These are phyloP conservation scores for Viola pubescens DNA, from an alignment of 441 rosid genomes.

Conservation along the genomic window DNA sequence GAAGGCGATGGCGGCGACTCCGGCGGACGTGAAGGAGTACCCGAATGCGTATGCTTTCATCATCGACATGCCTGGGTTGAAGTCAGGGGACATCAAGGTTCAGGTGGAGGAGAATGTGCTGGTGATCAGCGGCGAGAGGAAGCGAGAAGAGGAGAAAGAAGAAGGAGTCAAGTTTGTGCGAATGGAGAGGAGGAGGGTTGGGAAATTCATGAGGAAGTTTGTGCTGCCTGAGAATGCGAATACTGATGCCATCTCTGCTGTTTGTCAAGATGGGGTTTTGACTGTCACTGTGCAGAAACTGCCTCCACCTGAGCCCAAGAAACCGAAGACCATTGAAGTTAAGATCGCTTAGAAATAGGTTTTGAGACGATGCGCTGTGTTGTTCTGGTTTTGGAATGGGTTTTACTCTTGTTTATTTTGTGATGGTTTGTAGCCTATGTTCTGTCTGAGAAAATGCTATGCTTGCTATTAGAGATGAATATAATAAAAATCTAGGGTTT, in stretches of 20 bases:
- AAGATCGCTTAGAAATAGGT: slow-evolving; percentile 42
- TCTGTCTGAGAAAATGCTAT: no score
- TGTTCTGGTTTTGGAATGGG: not conserved
- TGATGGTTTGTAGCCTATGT: no score
- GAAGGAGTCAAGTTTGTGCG: slow-evolving; percentile 51
- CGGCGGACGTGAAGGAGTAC: slow-evolving; percentile 48
- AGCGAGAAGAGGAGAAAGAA: slow-evolving; percentile 54
- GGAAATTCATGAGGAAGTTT: slow-evolving; percentile 82
- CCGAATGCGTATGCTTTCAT: slow-evolving; percentile 41
- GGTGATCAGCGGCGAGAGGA: slow-evolving; percentile 45
- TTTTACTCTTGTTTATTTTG: not conserved
- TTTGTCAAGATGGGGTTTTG: slow-evolving; percentile 65
- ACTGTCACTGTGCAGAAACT: slow-evolving; percentile 64
- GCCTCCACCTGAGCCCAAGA: slow-evolving; percentile 83
- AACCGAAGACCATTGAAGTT: slow-evolving; percentile 64
- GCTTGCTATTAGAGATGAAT: no score
- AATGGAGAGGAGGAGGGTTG: slow-evolving; percentile 74
- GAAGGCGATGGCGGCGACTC: slow-evolving; percentile 56
- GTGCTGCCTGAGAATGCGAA: slow-evolving; percentile 71
- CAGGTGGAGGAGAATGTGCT: slow-evolving; percentile 54
- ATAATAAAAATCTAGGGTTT: no score
- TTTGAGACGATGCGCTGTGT: not conserved
- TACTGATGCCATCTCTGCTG: slow-evolving; percentile 52
- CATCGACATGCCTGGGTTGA: slow-evolving; percentile 56
- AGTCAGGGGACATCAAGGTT: slow-evolving; percentile 42